Conservation (phyloP, 2,329 filamentous ascomycete species). For the Hypoxylon sp. region DNA sequence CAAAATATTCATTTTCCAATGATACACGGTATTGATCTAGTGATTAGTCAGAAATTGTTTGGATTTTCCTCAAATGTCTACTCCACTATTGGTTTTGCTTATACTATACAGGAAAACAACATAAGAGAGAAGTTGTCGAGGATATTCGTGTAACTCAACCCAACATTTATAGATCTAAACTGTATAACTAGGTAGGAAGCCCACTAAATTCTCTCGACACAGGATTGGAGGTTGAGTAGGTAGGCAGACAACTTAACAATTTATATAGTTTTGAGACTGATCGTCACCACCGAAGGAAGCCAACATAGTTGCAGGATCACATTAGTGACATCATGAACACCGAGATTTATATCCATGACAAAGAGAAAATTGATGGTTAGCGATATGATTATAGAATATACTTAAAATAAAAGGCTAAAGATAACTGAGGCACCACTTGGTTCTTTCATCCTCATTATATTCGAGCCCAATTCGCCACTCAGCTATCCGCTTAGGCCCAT, state of each 20-base stretch:
- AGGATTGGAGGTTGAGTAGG: too few relatives aligned
- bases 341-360: neutral
- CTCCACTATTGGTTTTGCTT: neutral
- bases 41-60: neutral
- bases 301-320: neutral
- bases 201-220: too few relatives aligned
- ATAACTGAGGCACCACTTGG: neutral
- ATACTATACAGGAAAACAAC: too few relatives aligned
- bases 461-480: neutral
- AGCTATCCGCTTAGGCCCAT: neutral
- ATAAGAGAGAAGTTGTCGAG: too few relatives aligned
- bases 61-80: neutral
- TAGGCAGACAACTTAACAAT: too few relatives aligned
- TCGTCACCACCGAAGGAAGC: neutral
- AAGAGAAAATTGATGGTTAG: neutral
- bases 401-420: neutral
- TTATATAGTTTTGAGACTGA: neutral
- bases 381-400: neutral
- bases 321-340: neutral
- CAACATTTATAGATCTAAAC: too few relatives aligned
- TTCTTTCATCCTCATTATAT: neutral
- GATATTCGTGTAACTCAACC: too few relatives aligned
- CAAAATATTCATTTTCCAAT: neutral
- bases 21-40: neutral
- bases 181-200: too few relatives aligned